phyloP scores from a whole-genome alignment of 495 filamentous ascomycete species.

The Penicillium dipodomyicola region DNA sequence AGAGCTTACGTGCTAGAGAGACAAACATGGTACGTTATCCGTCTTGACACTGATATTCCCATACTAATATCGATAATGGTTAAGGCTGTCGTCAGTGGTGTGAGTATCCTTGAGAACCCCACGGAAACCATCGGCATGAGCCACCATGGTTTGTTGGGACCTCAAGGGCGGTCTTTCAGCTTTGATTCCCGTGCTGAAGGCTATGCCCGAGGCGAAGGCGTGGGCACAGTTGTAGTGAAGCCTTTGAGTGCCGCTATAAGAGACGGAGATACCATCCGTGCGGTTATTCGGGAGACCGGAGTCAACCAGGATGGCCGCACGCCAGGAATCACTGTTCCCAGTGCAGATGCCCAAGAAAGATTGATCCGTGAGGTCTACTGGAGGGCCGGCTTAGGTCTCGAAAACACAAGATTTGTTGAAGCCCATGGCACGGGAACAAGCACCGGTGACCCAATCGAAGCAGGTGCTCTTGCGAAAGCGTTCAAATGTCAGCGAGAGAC shows the following conservation, averaged over 20 bases:
- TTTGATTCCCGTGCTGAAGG: slow-evolving; percentile 46
- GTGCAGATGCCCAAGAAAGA: slow-evolving; percentile 33
- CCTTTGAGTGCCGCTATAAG: slow-evolving; percentile 35
- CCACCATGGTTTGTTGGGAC: slow-evolving; percentile 32
- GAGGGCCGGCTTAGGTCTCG: slow-evolving; percentile 33
- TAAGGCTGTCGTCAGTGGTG: slow-evolving; percentile 25
- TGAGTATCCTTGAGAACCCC: slow-evolving; percentile 24
- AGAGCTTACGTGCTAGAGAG: slow-evolving; percentile 42
- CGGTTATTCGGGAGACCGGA: slow-evolving; percentile 33
- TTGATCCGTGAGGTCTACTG: slow-evolving; percentile 45
- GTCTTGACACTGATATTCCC: neutral
- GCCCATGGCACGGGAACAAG: slow-evolving; percentile 51
- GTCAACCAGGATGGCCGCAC: slow-evolving; percentile 55
- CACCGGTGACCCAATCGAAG: slow-evolving; percentile 52
- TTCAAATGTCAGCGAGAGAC: slow-evolving; percentile 23
- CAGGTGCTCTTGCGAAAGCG: slow-evolving; percentile 44
- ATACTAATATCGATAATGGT: slow-evolving; percentile 6
- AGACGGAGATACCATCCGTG: slow-evolving; percentile 46
- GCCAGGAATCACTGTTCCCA: slow-evolving; percentile 43
- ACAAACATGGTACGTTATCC: slow-evolving; percentile 29
- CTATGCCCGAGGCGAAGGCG: slow-evolving; percentile 47
- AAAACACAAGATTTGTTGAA: slow-evolving; percentile 43
- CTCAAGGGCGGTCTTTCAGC: slow-evolving; percentile 36
- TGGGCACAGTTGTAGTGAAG: slow-evolving; percentile 42
- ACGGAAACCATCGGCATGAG: slow-evolving; percentile 23